Evolutionary conservation across 495 filamentous ascomycete genomes (phyloP).

Genomic region (Penicillium atrosanguineum): DNA sequence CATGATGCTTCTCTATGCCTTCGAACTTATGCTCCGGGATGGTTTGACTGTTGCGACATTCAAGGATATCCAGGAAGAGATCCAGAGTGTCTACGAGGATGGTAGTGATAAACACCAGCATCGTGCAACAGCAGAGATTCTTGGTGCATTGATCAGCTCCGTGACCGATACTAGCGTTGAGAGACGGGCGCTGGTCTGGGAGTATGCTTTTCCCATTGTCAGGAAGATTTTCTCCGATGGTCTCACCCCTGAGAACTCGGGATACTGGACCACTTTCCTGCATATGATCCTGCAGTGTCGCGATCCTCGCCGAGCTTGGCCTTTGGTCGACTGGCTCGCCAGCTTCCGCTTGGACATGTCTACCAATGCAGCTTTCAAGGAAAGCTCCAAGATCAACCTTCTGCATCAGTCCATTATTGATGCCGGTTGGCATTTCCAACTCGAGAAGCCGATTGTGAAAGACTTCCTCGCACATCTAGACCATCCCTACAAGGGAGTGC

Average conservation of each 20-base stretch:
- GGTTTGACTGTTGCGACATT: constrained; percentile 73
- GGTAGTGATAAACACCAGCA: constrained; percentile 98
- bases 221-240: constrained; percentile 82
- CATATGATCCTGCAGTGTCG: constrained; percentile 80
- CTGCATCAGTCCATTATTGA: constrained; percentile 85
- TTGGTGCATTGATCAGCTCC: constrained; percentile 76
- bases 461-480: constrained; percentile 91
- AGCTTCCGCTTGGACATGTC: constrained; percentile 88
- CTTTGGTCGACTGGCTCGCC: constrained; percentile 79
- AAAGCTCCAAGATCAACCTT: constrained; percentile 92
- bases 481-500: constrained; percentile 95
- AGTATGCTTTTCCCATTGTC: constrained; percentile 85
- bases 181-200: constrained; percentile 74
- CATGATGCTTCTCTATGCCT: constrained; percentile 80
- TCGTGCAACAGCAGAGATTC: constrained; percentile 90
- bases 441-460: constrained; percentile 84
- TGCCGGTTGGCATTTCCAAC: constrained; percentile 93
- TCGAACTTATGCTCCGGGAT: constrained; percentile 75
- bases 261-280: constrained; percentile 92
- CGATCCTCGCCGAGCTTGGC: constrained; percentile 83
- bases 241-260: constrained; percentile 87
- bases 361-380: constrained; percentile 98
- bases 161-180: constrained; percentile 68
- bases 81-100: constrained; percentile 74
- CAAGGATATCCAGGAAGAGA: constrained; percentile 81